Evolutionary conservation across 441 rosid genomes (phyloP).

Genomic region (Erodium moschatum): DNA sequence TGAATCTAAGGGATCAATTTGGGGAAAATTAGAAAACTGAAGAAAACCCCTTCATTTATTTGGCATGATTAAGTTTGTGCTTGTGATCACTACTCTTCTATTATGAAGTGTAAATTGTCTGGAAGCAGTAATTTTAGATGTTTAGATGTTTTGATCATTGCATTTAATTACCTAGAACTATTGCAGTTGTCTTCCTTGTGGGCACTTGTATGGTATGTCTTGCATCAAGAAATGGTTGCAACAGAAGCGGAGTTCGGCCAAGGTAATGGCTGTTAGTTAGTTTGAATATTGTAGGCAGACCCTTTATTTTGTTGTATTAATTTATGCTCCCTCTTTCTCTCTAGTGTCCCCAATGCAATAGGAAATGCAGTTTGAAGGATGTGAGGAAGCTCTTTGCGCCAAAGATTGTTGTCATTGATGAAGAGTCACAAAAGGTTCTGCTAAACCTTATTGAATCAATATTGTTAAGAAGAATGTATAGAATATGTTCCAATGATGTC

Average conservation of each 20-base stretch:
- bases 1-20: not conserved
- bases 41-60: not conserved
- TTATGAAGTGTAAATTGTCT: not conserved
- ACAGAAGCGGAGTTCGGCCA: constrained; percentile 41
- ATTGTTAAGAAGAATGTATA: constrained; percentile 7
- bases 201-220: constrained; percentile 73
- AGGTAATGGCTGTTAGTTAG: constrained; percentile 35
- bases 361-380: constrained; percentile 43
- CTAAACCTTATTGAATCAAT: not conserved
- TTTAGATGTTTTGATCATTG: not conserved
- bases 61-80: not conserved
- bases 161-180: not conserved
- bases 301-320: not conserved
- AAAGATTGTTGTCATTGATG: constrained; percentile 56
- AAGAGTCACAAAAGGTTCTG: constrained; percentile 56
- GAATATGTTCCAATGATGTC: constrained; percentile 11
- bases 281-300: not conserved
- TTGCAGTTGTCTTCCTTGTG: constrained; percentile 84
- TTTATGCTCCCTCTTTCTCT: constrained; percentile 8
- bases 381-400: constrained; percentile 65
- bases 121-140: no score
- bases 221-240: constrained; percentile 69
- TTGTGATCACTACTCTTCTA: not conserved
- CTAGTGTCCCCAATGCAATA: constrained; percentile 85
- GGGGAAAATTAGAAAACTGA: not conserved